Base-by-base conservation (phyloP, 2,329 filamentous ascomycete species). In the Paraconiothyrium brasiliense region DNA sequence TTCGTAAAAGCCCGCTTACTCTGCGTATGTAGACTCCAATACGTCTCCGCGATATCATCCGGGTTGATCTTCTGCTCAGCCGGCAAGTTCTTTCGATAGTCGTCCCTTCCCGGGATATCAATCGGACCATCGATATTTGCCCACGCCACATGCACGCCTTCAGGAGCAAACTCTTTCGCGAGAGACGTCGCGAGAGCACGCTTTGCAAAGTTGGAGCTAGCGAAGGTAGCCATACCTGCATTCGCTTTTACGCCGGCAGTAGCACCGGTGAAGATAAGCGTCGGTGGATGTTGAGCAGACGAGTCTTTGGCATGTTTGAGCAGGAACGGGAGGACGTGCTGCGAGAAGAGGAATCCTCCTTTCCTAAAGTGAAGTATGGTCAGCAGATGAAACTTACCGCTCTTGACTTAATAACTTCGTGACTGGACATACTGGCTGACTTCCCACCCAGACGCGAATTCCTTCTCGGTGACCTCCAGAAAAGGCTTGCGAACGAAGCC, bases 41-140 rank as follows among this genome's bases (percentile, higher is more conserved):
- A 97, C 10, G 87, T 86, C 66, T 96, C 92, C 10, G 93, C 93
- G 82, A 97, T 96, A 88, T 94, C 90, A 66, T 92, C 90, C 8
- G 92, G 85, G 63, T 81, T 88, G 61, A 97, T 87, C 82, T 94
- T 94, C 0, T 84, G 86, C 77, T 89, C 87, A 7, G 84, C 80
- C 27, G 82, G 81, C 64, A 85, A 80, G 44, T 84, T 80, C 73
- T 85, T 84, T 7, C 39, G 13, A n/a, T 57, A 84, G 73, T 79
- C 80, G 89, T 39, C 84, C 84, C 76, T 89, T 90, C 1, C 83
- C 0, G 91, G 91, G 57, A 91, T 93, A 76, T 96, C 91, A 76
- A 97, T 97, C 1, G 92, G 85, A 0, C 92, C 93, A 72, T 97
- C 93, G 58, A 96, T 89, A 63, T 96, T 87, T 5, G 89, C 88